Base-by-base conservation (phyloP, 2,329 filamentous ascomycete genomes). In the Fusarium neocosmosporiellum region DNA sequence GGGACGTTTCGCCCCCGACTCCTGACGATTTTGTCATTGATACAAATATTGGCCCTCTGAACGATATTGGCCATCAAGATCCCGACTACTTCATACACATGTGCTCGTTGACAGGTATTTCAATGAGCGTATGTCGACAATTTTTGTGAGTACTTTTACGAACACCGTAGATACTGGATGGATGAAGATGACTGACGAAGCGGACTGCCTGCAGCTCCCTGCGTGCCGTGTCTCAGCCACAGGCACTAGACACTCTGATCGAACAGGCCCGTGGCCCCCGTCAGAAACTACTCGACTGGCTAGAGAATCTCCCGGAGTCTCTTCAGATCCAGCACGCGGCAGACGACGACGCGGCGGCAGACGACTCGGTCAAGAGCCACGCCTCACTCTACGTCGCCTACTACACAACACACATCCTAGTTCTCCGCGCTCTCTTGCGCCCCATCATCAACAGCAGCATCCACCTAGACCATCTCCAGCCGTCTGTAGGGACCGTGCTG, bases 1-100 rank as follows among this genome's bases (percentile, higher is more conserved):
- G 68, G 63, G 66, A 68, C 41, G 72, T 74, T 8, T 53, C 66
- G 13, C 61, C 67, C 3, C 53, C 73, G 7, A 22, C 18, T 27
- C 13, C 20, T 10, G 50, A 55, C 4, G 50, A 55, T 10, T 55
- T 55, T 36, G 29, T 11, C 10, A 11, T 55, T 55, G 50, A 33
- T 11, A 2, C 27, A 18, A 55, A 55, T 36, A 2, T 55, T 18
- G 16, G 31, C 31, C 13, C 16, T n/a, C 50, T 22, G 3, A 7
- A 55, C 3, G 50, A 55, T 36, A 22, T 16, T 20, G 20, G 50
- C 31, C 16, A 55, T 55, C 50, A 22, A 22, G 31, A 20, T 7
- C 50, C 50, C 1, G 50, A 55, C 10, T 55, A 55, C 7, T 55
- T 55, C 3, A 36, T 55, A 22, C 31, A 55, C 9, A 20, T 55